A percentile compares a stretch with the other conserved stretches of the same genome.
Conservation (phyloP, 2,329 filamentous ascomycete species). For the Xylariaceae sp. region DNA sequence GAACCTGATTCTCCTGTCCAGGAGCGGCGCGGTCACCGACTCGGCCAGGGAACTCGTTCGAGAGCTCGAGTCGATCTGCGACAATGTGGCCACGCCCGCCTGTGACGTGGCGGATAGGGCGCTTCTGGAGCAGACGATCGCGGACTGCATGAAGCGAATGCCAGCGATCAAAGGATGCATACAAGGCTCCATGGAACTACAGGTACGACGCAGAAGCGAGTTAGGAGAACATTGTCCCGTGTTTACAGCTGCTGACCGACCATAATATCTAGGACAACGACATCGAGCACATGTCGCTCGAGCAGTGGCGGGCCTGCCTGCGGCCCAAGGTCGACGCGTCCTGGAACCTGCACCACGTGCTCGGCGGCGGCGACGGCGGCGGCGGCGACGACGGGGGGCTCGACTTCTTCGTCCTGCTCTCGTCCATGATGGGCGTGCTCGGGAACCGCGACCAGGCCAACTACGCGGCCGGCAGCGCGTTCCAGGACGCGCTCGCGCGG, state of each 20-base stretch:
- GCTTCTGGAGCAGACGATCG: conserved; percentile 21
- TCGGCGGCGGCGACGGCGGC: conserved; percentile 1
- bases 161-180: conserved; percentile 34
- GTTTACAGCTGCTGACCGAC: not conserved
- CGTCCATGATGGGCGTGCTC: conserved; percentile 15
- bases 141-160: conserved; percentile 15
- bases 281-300: conserved; percentile 28
- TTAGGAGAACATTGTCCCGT: too few species aligned
- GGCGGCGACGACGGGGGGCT: too few species aligned
- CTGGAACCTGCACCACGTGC: conserved; percentile 32
- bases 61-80: conserved; percentile 15
- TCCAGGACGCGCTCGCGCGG: conserved; percentile 16
- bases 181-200: conserved; percentile 34
- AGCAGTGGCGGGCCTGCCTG: conserved; percentile 28
- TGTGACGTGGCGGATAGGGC: conserved; percentile 23
- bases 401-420: conserved; percentile 17
- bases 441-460: conserved; percentile 16
- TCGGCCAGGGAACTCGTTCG: conserved; percentile 10
- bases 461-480: conserved; percentile 17
- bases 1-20: conserved; percentile 19
- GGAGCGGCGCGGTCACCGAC: conserved; percentile 5
- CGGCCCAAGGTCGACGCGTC: conserved; percentile 34
- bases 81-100: conserved; percentile 16
- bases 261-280: conserved; percentile 16
- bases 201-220: conserved; percentile 8